Evolutionary conservation across 1,284 basidiomycete genomes (phyloP), one percentile per base, ranked within the genome.

Genomic region (Quambalaria eucalypti): DNA sequence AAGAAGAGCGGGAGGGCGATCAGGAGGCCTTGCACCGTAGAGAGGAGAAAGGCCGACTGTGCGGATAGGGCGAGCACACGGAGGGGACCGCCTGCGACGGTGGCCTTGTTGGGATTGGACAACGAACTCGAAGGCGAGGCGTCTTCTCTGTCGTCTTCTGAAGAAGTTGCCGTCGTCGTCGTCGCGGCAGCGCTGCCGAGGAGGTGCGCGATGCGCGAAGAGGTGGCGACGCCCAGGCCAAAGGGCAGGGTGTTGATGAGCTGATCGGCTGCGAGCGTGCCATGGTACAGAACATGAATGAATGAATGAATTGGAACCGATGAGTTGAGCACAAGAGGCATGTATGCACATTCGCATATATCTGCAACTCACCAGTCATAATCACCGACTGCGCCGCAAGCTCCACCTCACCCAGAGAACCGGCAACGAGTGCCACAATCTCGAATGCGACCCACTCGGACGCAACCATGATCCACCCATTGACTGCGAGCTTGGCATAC

Each of bases 391-490:
- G 86, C 1, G 85, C 85, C 3, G 84, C 85, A 19, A 87, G 79
- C 1, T 85, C 78, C 33, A 85, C 69, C n/a, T 80, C 67, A 8
- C 85, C 85, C 1, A 88, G 77, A 21, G 82, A 78, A 16, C 85
- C 85, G 8, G 86, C 86, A n/a, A 84, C 84, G 21, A 87, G 76
- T 4, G 85, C 86, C 6, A 87, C 86, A 39, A 87, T 86, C 68
- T 87, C 85, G 61, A 87, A 87, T 0, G 85, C 85, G 44, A 84
- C 86, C 86, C 85, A 87, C 77, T 87, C 85, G 2, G 85, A 85
- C 25, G 84, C 85, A 29, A 87, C 81, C 85, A 87, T 87, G 25
- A 86, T 65, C 39, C 87, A 85, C 0, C 86, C 86, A 0, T 85
- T 84, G 23, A 87, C 63, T 0, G 85, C 85, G 42, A 87, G 79